Base-by-base conservation (phyloP, 768 basidiomycete species). In the Hygrocybe punicea region DNA sequence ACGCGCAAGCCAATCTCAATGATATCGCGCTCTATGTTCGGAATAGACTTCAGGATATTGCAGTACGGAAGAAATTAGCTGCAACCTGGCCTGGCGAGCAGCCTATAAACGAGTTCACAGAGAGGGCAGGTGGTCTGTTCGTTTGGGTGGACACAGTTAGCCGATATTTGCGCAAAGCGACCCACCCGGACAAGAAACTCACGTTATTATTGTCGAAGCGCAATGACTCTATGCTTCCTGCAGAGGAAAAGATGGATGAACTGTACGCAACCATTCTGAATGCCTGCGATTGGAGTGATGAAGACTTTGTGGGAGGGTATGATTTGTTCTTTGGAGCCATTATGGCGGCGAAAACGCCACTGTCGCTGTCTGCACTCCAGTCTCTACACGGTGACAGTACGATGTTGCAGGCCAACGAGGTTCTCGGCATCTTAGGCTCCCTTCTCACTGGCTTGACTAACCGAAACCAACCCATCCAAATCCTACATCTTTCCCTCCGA, bases 121-220 rank as follows among this genome's bases (percentile, higher is more conserved):
- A 9, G 21, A 44, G 42, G 13, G 49, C 66, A 2, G 56, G 49
- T 11, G 66, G 66, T 2, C 53, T 68, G 2, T 68, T 68, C 47
- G 60, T 63, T 17, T 68, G 67, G 67, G 63, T 63, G 3, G 40
- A 57, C 6, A 62, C 61, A 4, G 67, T 64, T 2, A 51, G 39
- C 44, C 54, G 58, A 19, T 65, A 62, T 40, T 52, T 58, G 25
- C 21, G 8, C 9, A 16, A 10, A 8, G 6, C 51, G 9, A 42
- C 6, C 16, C 2, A 39, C n/a, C 35, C 35, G 6, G 21, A 53
- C 23, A 8, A 6, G 34, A 10, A 53, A 19, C 51, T 53, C 19
- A 17, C 3, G 23, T 37, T 17, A 21, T 24, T 53, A 3, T 4
- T 53, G 17, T 39, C 51, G 7, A 24, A 17, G 3, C 9, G 6